Evolutionary conservation across 106 monocot species (phyloP).

Genomic region (Apostasia ramifera): DNA sequence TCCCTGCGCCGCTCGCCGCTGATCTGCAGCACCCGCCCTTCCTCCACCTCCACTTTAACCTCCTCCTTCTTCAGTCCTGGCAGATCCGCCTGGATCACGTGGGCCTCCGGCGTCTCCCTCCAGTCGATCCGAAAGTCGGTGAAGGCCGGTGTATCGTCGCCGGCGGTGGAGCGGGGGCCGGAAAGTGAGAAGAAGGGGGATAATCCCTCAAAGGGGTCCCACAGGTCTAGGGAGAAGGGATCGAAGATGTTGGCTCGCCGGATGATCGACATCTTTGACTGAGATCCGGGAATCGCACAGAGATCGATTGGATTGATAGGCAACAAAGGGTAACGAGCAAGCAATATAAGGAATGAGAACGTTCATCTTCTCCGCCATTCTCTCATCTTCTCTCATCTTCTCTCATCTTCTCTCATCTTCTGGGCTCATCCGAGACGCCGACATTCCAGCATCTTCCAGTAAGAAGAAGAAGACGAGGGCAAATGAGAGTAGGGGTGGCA

Average conservation of each 20-base stretch:
- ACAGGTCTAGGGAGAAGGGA: slow-evolving; percentile 1
- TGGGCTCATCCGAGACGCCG: too few relatives aligned
- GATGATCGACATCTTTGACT: too few relatives aligned
- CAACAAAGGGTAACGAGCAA: too few relatives aligned
- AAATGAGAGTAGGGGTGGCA: too few relatives aligned
- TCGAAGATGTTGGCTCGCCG: slow-evolving; percentile 2
- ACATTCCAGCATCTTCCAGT: too few relatives aligned
- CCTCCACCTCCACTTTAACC: slow-evolving; percentile 11
- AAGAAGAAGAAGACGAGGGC: too few relatives aligned
- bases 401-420: too few relatives aligned
- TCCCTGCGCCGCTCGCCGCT: slow-evolving; percentile 19
- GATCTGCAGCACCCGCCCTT: slow-evolving; percentile 14
- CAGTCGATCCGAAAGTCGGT: slow-evolving; percentile 13
- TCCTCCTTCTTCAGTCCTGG: slow-evolving; percentile 9
- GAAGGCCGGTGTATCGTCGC: neutral
- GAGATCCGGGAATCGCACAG: too few relatives aligned
- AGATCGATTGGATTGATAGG: too few relatives aligned
- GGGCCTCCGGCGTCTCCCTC: slow-evolving; percentile 21
- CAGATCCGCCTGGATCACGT: slow-evolving; percentile 18
- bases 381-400: too few relatives aligned
- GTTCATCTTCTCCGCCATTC: too few relatives aligned
- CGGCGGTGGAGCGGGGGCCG: slow-evolving; percentile 11
- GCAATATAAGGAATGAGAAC: too few relatives aligned
- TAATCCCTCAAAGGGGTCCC: neutral
- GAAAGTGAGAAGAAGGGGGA: neutral